phyloP scores from a whole-genome alignment of 495 filamentous ascomycete species.

The Annulohypoxylon stygium region DNA sequence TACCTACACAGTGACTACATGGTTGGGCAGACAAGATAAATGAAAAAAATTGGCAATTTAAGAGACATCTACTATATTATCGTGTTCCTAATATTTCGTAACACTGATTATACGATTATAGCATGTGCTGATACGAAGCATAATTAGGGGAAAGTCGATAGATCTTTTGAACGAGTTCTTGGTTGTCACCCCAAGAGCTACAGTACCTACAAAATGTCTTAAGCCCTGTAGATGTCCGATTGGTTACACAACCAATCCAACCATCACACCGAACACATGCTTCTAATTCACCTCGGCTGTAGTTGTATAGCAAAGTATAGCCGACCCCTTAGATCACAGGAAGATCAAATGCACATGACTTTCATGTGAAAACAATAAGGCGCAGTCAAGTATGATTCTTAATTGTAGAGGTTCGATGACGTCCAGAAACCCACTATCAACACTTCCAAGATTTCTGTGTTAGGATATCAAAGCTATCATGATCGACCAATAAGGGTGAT shows the following conservation, averaged over 20 bases:
- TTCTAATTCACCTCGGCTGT: background rate
- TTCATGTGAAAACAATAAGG: background rate
- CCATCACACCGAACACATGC: slow-evolving; percentile 6
- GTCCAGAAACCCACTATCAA: background rate
- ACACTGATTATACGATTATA: background rate
- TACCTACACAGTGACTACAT: too few relatives aligned
- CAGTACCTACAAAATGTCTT: background rate
- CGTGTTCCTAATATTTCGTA: too few relatives aligned
- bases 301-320: background rate
- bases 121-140: background rate
- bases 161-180: background rate
- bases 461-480: background rate
- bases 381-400: background rate
- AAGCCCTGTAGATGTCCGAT: background rate
- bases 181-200: background rate
- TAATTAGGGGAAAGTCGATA: background rate
- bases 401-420: background rate
- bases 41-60: too few relatives aligned
- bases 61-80: too few relatives aligned
- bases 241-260: background rate
- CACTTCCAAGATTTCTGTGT: background rate
- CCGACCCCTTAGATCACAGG: background rate
- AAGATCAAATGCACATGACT: background rate
- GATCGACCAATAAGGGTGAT: background rate
- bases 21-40: too few relatives aligned